Base-by-base conservation (phyloP, 2,329 filamentous ascomycete species). In the Fonsecaea nubica region DNA sequence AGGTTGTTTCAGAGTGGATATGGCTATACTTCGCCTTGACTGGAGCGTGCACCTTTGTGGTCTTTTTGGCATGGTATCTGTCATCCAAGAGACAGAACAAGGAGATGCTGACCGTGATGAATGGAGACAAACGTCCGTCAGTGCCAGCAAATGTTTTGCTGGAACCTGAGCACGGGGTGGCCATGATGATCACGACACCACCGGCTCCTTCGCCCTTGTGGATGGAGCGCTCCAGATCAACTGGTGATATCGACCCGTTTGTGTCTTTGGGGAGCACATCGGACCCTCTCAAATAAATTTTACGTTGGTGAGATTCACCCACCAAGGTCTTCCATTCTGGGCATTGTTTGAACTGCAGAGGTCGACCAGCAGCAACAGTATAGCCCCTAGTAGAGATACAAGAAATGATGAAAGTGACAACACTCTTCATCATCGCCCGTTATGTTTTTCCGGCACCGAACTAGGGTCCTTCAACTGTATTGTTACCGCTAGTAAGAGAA, bases 1-100 rank as follows among this genome's bases (percentile, higher is more conserved):
- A 68, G 10, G 58, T 68, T 18, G 66, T 68, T 50, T 68, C 66
- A 6, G 55, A 52, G 32, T 66, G 66, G 66, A 68, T 68, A 35
- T 66, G 66, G 66, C 59, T 68, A 1, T 68, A 68, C 38, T 58
- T 55, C 36, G 63, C 55, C 13, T 42, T 68, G 15, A 68, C 66
- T 7, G 62, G 56, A 21, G 55, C 5, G 10, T 36, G 55, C 9
- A 64, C 62, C 40, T 38, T 64, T 42, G 35, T 64, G 35, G 62
- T 64, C n/a, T 64, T 64, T 18, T 15, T 53, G 7, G 42, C 32
- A 18, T 64, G 62, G 56, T 54, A 40, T 32, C 56, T 56, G 56
- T 58, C 36, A 9, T 59, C 62, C 15, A 42, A 59, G 33, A 59
- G 9, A 45, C 62, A 64, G 36, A 64, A 59, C 25, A 52, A 54